Base-by-base conservation (phyloP, 768 basidiomycete species). In the Daedaleopsis nitida region DNA sequence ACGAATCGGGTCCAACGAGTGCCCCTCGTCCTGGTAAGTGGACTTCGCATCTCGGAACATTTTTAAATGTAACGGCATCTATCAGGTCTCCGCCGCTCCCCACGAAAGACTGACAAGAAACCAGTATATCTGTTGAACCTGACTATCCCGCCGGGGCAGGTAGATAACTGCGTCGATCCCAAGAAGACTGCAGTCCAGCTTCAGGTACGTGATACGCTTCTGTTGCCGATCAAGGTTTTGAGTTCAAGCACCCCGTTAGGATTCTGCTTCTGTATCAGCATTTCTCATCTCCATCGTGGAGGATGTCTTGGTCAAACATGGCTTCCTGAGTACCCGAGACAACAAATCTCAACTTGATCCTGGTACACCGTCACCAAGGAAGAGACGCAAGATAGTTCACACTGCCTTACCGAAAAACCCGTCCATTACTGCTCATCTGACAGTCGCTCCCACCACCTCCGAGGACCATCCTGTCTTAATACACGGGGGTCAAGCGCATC, bases 81-180 rank as follows among this genome's bases (percentile, higher is more conserved):
- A 32, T 11, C 58, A 91, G 90, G 75, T 52, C 69, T 69, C 47
- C 84, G 91, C 60, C 81, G 89, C 37, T 90, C 94, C 37, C 91
- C 94, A 35, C 85, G 89, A 43, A 94, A 91, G 74, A 73, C 76
- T 23, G 92, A 94, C 69, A 87, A 86, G 73, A 85, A 84, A 71
- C 87, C 94, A 5, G 85, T 94, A 61, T 98, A 91, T 71, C 88
- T 94, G 49, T 77, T 98, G 50, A 87, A 92, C 69, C 69, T 98
- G 60, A 79, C 76, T 10, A 74, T 95, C 19, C 86, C 92, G 47
- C 75, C 85, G 3, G 75, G 77, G 24, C 77, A 86, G 27, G 77
- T 97, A 10, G 94, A 97, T 69, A 88, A 90, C 58, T 85, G 85
- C 60, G 69, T 94, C 32, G 93, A 92, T 65, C 92, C 94, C n/a